Evolutionary conservation across 805 yeast species (phyloP).

Genomic region (Spathaspora sp.): DNA sequence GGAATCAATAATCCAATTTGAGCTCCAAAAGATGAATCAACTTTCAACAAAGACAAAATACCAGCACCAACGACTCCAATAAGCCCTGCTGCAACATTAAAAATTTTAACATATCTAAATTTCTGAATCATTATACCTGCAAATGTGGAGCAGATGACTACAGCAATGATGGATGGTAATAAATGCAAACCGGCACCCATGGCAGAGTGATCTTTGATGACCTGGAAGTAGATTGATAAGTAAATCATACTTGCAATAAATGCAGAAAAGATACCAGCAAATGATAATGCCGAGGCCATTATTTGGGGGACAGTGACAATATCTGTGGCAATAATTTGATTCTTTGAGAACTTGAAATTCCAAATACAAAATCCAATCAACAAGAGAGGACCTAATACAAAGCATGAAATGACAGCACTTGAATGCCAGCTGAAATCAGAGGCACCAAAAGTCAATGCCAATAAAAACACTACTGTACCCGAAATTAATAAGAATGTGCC

Average conservation of each 20-base stretch:
- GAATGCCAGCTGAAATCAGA: slow-evolving; percentile 50
- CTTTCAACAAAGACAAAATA: slow-evolving; percentile 35
- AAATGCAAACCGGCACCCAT: slow-evolving; percentile 44
- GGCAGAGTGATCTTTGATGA: slow-evolving; percentile 37
- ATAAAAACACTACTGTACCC: slow-evolving; percentile 45
- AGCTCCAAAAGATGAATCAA: slow-evolving; percentile 28
- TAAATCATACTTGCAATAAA: slow-evolving; percentile 32
- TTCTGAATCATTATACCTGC: slow-evolving; percentile 37
- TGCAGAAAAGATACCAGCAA: slow-evolving; percentile 27
- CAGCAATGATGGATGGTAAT: slow-evolving; percentile 40
- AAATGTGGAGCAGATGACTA: slow-evolving; percentile 31
- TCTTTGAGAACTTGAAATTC: slow-evolving; percentile 37
- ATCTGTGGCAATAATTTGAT: slow-evolving; percentile 43
- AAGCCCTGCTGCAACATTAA: slow-evolving; percentile 23
- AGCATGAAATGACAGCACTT: slow-evolving; percentile 30
- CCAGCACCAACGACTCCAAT: slow-evolving; percentile 45
- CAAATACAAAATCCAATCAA: slow-evolving; percentile 39
- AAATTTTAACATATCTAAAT: slow-evolving; percentile 40
- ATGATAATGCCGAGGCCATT: slow-evolving; percentile 31
- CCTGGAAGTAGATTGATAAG: slow-evolving; percentile 45
- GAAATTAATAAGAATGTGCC: slow-evolving; percentile 50
- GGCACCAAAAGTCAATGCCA: slow-evolving; percentile 63
- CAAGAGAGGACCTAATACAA: slow-evolving; percentile 29
- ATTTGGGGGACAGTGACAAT: slow-evolving; percentile 39
- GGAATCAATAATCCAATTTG: slow-evolving; percentile 46